Evolutionary conservation across 306 rosid species (phyloP).

Genomic region (Vigna radiata): DNA sequence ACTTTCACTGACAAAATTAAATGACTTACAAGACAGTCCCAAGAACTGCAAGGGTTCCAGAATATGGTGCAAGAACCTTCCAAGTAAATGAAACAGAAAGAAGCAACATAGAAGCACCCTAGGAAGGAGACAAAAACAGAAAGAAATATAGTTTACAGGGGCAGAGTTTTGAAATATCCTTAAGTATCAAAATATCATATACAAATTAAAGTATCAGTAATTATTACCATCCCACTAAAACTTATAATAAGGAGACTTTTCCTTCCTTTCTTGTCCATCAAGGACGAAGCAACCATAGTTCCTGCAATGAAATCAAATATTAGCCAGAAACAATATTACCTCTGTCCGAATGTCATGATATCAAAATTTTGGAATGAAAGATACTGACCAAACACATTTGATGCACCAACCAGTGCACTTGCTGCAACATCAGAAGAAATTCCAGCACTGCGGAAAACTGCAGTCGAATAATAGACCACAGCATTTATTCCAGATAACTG

Average conservation of each 20-base stretch:
- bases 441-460: slow-evolving; percentile 95
- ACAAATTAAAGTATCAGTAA: neutral
- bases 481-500: slow-evolving; percentile 98
- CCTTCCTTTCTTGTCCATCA: slow-evolving; percentile 93
- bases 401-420: slow-evolving; percentile 94
- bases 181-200: no score
- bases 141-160: slow-evolving; percentile 3
- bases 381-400: slow-evolving; percentile 88
- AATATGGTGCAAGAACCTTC: slow-evolving; percentile 77
- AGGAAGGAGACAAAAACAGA: slow-evolving; percentile 25
- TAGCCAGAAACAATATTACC: slow-evolving; percentile 29
- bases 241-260: slow-evolving; percentile 86
- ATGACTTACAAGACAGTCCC: slow-evolving; percentile 88
- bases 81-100: slow-evolving; percentile 79
- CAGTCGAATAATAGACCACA: slow-evolving; percentile 91
- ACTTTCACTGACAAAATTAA: neutral
- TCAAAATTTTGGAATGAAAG: neutral
- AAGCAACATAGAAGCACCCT: slow-evolving; percentile 94
- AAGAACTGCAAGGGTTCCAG: slow-evolving; percentile 76
- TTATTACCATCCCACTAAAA: slow-evolving; percentile 89
- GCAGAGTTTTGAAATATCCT: neutral
- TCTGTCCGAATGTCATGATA: slow-evolving; percentile 1
- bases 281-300: slow-evolving; percentile 81
- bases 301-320: slow-evolving; percentile 60
- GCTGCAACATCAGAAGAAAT: slow-evolving; percentile 96